Evolutionary conservation across 148 eudicot species (phyloP), one percentile per base, ranked within the genome.

Genomic region (Oxyria digyna): DNA sequence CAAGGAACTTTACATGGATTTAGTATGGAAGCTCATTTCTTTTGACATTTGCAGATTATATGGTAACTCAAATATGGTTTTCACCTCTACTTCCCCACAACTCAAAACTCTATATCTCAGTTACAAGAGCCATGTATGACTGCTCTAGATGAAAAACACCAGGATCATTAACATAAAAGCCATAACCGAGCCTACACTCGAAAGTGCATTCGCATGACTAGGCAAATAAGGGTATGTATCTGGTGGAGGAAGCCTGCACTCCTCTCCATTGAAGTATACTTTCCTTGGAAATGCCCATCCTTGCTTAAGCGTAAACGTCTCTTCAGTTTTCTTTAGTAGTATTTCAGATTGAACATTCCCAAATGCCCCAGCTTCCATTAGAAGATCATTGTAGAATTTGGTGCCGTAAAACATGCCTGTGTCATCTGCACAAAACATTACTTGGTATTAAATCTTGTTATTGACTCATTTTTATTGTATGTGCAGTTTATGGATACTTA

Each of bases 211-310:
- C 43, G 38, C 65, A 0, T 29, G 65, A 73, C 80, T 90, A 4
- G 96, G 93, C 67, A 90, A 74, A 59, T 52, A 42, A 27, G 96
- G 96, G 74, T 90, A 90, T 35, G 75, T 76, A 76, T 90, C 93
- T 15, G 96, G 96, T 67, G 90, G 85, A 9, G 93, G 96, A 80
- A 90, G 88, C 74, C 35, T 78, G 78, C 96, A 90, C 73, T 87
- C 90, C 27, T 90, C 96, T 8, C 96, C 96, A 68, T 87, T 87
- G 76, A 90, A 90, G 81, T 90, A 90, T 42, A 87, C 86, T 43
- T 75, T 82, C 68, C 89, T 74, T 13, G 96, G 96, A 76, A 90
- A 90, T 27, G 91, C 93, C 93, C 96, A 90, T 38, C 93, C 93
- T 37, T 87, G 88, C 76, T 78, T 90, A 8, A 90, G 55, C 15